Conservation (phyloP, 352 stramenopile species). For the Phytophthora pinifolia region DNA sequence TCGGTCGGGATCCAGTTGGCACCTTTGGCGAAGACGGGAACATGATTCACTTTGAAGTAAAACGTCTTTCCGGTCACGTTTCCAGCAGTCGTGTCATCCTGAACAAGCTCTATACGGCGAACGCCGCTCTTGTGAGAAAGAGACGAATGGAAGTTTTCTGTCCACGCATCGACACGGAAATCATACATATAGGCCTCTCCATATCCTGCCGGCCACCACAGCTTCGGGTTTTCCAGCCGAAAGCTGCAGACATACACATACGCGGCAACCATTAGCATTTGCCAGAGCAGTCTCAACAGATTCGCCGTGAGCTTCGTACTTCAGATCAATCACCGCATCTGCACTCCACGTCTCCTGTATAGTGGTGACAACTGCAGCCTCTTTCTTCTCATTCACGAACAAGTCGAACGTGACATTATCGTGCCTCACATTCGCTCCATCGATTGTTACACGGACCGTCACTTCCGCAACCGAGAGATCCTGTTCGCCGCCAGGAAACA, state of each 20-base stretch:
- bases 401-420: constrained; percentile 49
- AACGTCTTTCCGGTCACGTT: constrained; percentile 58
- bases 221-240: constrained; percentile 41
- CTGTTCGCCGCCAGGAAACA: constrained; percentile 28
- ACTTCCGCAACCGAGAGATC: constrained; percentile 45
- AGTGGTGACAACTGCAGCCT: constrained; percentile 16
- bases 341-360: constrained; percentile 23
- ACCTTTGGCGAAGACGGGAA: constrained; percentile 72
- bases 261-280: constrained; percentile 8
- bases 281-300: neutral
- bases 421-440: constrained; percentile 25
- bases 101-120: constrained; percentile 59
- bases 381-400: constrained; percentile 41
- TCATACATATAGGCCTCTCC: constrained; percentile 66
- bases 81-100: constrained; percentile 50
- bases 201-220: constrained; percentile 79
- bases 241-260: constrained; percentile 28
- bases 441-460: constrained; percentile 40
- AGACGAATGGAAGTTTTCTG: constrained; percentile 27
- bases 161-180: constrained; percentile 42
- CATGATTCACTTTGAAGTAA: constrained; percentile 71
- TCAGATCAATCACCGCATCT: constrained; percentile 30
- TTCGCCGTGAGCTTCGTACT: constrained; percentile 21
- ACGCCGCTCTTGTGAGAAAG: constrained; percentile 56
- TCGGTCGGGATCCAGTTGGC: constrained; percentile 83